Evolutionary conservation across 495 filamentous ascomycete genomes (phyloP).

Genomic region (Thozetella sp.): DNA sequence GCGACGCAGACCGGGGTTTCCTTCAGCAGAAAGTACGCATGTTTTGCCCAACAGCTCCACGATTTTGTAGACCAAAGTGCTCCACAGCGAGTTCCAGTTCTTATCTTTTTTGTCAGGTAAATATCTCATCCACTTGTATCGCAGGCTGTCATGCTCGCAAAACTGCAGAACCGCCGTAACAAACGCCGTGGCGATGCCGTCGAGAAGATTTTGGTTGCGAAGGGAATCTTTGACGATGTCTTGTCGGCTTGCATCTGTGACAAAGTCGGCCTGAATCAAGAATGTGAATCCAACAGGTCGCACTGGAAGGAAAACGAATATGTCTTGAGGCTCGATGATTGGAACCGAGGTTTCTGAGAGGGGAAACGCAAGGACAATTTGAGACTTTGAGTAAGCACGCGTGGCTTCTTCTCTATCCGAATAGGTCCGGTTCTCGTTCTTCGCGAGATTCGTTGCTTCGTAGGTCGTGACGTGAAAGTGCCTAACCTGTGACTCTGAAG

Average conservation of each 20-base stretch:
- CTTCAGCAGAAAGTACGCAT: too few relatives aligned
- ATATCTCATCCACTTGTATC: slow-evolving; percentile 31
- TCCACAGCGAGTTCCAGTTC: slow-evolving; percentile 15
- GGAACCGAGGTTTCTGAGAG: slow-evolving; percentile 20
- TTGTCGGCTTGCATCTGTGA: slow-evolving; percentile 41
- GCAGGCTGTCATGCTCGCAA: slow-evolving; percentile 18
- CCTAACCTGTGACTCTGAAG: not conserved
- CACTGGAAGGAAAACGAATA: slow-evolving; percentile 39
- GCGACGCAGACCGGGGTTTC: not conserved
- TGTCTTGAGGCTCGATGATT: slow-evolving; percentile 20
- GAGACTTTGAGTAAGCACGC: slow-evolving; percentile 19
- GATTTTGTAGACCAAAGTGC: slow-evolving; percentile 14
- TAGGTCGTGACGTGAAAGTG: slow-evolving; percentile 20
- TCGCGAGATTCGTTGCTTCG: slow-evolving; percentile 17
- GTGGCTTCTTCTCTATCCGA: slow-evolving; percentile 13
- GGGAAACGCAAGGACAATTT: slow-evolving; percentile 42
- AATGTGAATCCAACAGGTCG: slow-evolving; percentile 40
- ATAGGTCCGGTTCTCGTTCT: slow-evolving; percentile 29
- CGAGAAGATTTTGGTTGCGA: slow-evolving; percentile 20
- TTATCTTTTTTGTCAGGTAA: slow-evolving; percentile 16
- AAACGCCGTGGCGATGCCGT: slow-evolving; percentile 26
- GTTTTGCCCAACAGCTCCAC: not conserved
- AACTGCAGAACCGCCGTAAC: slow-evolving; percentile 22
- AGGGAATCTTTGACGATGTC: slow-evolving; percentile 29
- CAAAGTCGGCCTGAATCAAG: slow-evolving; percentile 49